Evolutionary conservation across 345 rosid genomes (phyloP).

Genomic region (Euphorbia peplus): DNA sequence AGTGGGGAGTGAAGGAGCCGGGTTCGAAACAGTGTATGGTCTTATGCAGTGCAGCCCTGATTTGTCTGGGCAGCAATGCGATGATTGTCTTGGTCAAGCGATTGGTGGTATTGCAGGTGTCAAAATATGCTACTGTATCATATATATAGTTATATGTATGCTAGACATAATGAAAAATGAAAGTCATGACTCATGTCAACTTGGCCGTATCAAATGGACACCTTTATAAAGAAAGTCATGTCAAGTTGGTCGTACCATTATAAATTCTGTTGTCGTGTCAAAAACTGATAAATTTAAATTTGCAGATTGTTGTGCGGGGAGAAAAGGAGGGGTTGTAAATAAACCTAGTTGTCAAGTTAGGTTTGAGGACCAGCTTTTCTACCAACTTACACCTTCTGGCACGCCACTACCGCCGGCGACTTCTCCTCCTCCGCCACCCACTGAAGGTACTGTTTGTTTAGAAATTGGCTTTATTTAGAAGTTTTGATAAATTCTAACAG

Average conservation of each 20-base stretch:
- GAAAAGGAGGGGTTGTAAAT: not conserved
- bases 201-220: too few relatives aligned
- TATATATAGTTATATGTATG: too few relatives aligned
- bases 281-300: not conserved
- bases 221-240: too few relatives aligned
- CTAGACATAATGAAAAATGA: too few relatives aligned
- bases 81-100: slow-evolving; percentile 17
- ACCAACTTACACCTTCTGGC: not conserved
- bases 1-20: not conserved
- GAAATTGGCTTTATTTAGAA: too few relatives aligned
- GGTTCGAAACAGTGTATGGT: slow-evolving; percentile 24
- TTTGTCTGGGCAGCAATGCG: slow-evolving; percentile 30
- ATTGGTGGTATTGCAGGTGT: not conserved
- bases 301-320: not conserved
- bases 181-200: too few relatives aligned
- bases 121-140: too few relatives aligned
- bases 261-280: too few relatives aligned
- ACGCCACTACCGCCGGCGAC: not conserved
- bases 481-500: too few relatives aligned
- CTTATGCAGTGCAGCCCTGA: slow-evolving; percentile 46
- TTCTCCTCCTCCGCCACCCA: not conserved
- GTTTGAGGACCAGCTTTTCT: slow-evolving; percentile 5
- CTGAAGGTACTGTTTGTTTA: not conserved
- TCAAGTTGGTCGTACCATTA: too few relatives aligned
- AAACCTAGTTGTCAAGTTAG: slow-evolving; percentile 10